These are phyloP conservation scores for Lanmaoa rubissima DNA, from an alignment of 768 basidiomycete species.

Conservation along the genomic window DNA sequence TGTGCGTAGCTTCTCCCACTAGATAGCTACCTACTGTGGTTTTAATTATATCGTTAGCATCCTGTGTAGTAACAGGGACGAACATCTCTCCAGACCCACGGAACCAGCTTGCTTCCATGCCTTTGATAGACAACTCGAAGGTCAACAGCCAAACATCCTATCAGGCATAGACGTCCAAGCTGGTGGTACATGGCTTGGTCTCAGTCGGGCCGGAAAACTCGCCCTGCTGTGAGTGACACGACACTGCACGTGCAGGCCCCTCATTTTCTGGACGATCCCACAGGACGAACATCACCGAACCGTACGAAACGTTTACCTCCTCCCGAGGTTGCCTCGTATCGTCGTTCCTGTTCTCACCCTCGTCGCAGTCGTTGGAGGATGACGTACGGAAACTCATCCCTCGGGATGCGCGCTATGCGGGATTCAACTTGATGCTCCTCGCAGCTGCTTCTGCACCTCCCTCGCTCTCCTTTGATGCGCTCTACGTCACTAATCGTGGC, in stretches of 20 bases:
- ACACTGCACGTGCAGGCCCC: too few species aligned
- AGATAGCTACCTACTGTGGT: not conserved
- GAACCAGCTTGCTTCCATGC: slow-evolving; percentile 64
- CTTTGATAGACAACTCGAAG: slow-evolving; percentile 41
- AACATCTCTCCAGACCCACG: slow-evolving; percentile 66
- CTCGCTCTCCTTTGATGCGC: slow-evolving; percentile 47
- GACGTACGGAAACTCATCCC: slow-evolving; percentile 47
- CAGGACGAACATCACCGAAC: slow-evolving; percentile 87
- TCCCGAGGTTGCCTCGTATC: slow-evolving; percentile 71
- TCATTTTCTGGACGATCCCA: slow-evolving; percentile 5
- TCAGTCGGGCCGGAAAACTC: slow-evolving; percentile 61
- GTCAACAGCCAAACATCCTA: slow-evolving; percentile 42
- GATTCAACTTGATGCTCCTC: slow-evolving; percentile 79
- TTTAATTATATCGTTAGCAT: slow-evolving; percentile 44
- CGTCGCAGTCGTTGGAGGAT: slow-evolving; percentile 46
- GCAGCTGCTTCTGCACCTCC: slow-evolving; percentile 32
- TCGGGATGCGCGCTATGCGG: slow-evolving; percentile 58
- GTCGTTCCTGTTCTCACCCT: slow-evolving; percentile 60
- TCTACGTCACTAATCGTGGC: slow-evolving; percentile 68
- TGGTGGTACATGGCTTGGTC: slow-evolving; percentile 83
- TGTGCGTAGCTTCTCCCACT: slow-evolving; percentile 44
- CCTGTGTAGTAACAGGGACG: slow-evolving; percentile 76
- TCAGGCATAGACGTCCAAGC: slow-evolving; percentile 73
- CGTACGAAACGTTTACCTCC: slow-evolving; percentile 42
- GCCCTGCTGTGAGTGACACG: slow-evolving; percentile 61